Evolutionary conservation across 345 rosid genomes (phyloP).

Genomic region (Eutrema japonicum): DNA sequence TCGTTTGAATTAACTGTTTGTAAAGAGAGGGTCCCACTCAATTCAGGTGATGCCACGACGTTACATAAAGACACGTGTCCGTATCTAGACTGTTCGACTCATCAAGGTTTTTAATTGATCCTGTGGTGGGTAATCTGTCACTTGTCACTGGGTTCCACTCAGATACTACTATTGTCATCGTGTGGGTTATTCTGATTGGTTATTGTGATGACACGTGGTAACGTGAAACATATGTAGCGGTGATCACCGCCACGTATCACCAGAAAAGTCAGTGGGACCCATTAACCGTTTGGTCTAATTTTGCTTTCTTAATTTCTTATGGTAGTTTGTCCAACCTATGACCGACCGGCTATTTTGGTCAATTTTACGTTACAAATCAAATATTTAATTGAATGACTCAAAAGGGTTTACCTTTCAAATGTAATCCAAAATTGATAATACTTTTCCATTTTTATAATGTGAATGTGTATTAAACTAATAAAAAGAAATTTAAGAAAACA

Average conservation of each 20-base stretch:
- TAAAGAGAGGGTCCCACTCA: neutral
- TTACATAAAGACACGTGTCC: constrained; percentile 26
- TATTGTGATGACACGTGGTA: neutral
- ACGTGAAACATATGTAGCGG: constrained; percentile 2
- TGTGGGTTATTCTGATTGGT: constrained; percentile 34
- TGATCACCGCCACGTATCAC: constrained; percentile 3
- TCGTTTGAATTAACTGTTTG: constrained; percentile 11
- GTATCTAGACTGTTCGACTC: constrained; percentile 25
- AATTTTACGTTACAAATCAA: neutral
- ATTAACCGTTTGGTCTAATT: constrained; percentile 22
- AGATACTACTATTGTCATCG: neutral
- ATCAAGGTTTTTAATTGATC: constrained; percentile 18
- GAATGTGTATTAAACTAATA: no score
- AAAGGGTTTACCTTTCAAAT: neutral
- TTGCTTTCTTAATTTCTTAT: constrained; percentile 12
- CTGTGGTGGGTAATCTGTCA: constrained; percentile 39
- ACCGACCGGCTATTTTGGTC: constrained; percentile 32
- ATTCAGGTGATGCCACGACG: constrained; percentile 27
- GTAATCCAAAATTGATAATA: neutral
- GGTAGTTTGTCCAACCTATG: constrained; percentile 32
- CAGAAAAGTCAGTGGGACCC: neutral
- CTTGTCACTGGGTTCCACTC: constrained; percentile 6
- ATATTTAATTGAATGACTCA: neutral
- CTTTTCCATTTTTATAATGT: neutral
- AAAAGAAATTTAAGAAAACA: no score